Percentiles rank a stretch among this genome's conserved stretches.
phyloP scores from a whole-genome alignment of 2,329 filamentous ascomycete genomes.

The Calonectria hongkongensis region DNA sequence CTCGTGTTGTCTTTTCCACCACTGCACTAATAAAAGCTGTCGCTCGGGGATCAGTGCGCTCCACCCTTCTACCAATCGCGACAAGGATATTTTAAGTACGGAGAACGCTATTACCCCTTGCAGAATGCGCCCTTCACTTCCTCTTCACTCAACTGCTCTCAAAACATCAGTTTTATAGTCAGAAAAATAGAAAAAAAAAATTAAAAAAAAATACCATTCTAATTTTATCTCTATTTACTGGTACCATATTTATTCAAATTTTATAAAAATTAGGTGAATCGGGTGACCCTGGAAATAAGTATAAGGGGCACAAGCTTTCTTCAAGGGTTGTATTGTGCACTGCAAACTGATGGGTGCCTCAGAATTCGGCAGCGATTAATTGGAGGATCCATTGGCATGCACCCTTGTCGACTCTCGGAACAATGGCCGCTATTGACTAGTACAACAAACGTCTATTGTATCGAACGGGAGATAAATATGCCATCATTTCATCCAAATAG shows the following conservation, averaged over 20 bases:
- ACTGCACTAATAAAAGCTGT: not conserved
- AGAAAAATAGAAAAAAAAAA: no score
- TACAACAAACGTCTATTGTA: not conserved
- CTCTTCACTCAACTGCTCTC: no score
- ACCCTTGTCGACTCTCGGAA: not conserved
- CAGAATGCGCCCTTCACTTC: no score
- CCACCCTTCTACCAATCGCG: conserved; percentile 24
- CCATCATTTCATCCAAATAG: not conserved
- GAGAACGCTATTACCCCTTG: not conserved
- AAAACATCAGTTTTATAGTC: no score
- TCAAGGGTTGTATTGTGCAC: no score
- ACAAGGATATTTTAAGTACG: conserved; percentile 31
- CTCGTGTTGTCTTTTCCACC: conserved; percentile 23
- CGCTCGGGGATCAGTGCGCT: not conserved
- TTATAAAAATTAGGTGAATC: no score
- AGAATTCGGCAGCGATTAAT: conserved; percentile 3
- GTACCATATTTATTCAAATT: no score
- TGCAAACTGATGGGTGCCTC: conserved; percentile 16
- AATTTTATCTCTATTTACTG: no score
- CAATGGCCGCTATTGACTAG: not conserved
- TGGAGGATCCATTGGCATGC: not conserved
- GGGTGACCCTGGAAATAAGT: no score
- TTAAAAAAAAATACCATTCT: no score
- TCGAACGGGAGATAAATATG: not conserved
- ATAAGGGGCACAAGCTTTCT: no score